Base-by-base conservation (phyloP, 2,329 filamentous ascomycete genomes). In the Fusarium subtropicale region DNA sequence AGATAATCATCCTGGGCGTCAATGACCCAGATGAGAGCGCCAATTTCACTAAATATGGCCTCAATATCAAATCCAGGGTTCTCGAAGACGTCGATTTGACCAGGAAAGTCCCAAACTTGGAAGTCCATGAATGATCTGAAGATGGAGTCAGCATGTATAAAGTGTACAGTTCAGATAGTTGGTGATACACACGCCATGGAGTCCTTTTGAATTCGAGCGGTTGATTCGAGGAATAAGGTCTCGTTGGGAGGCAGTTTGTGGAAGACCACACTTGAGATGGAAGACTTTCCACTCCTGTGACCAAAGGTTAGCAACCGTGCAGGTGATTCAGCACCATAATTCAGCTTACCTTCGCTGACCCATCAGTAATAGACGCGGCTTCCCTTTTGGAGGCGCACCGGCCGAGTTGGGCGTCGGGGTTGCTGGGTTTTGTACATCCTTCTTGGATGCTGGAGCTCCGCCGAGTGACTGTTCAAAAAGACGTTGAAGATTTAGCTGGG, bases 1-100 rank as follows among this genome's bases (percentile, higher is more conserved):
- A 97, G 88, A 77, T 98, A 99, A 79, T 99, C 96, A 77, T 99
- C 96, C 80, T 99, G 96, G 1, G 96, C 95, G 77, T 99, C 96
- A 62, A 99, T 97, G 64, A 99, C 95, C 95, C 96, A 99, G 67
- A 99, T 97, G 16, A 99, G 84, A 16, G 96, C 94, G 22, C 96
- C 96, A 18, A 97, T 93, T 76, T 95, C 94, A 71, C 93, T 92
- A 79, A 99, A 99, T 75, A 98, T 95, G 75, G 92, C 91, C 74
- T 97, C 93, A 67, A 96, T 91, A 78, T 98, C 94, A 75, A 97
- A 97, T 48, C 89, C 91, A 6, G 93, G 90, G 75, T 96, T 93
- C 64, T 97, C 90, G 75, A 97, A 97, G 58, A 89, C 84, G 81
- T 97, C 93, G 69, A 98, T 89, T 80, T 98, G 94, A 26, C 95